Base-by-base conservation (phyloP, 306 rosid genomes). In the Fragaria iinumae region DNA sequence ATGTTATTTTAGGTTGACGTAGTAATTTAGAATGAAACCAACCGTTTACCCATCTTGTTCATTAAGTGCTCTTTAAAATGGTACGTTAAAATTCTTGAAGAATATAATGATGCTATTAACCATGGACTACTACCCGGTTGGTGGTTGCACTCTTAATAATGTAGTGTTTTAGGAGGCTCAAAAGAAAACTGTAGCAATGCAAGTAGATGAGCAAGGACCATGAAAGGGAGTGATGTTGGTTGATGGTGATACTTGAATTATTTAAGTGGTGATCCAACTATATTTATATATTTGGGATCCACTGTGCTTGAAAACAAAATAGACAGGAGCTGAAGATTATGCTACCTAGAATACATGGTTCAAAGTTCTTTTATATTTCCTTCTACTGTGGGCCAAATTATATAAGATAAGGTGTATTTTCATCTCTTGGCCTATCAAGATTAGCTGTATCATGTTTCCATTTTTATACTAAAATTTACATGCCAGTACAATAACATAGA, bases 401-500 rank as follows among this genome's bases (percentile, higher is more conserved):
- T 32, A 32, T 32, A 59, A 11, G 65, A 57, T 23, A 57, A 49
- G n/a, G 2, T 56, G 2, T 63, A 25, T 43, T 10, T 74, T 4
- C 20, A 55, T 64, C 17, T 11, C 1, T 38, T 75, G 82, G 71
- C 69, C 81, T n/a, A 59, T 59, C 36, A 25, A 43, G 36, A 69
- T 72, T 16, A 38, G 34, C 49, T 67, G 72, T 45, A 80, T 73
- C 2, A 80, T 68, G 63, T 57, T 75, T 45, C 47, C 12, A 34
- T 56, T 63, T 34, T n/a, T 34, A 34, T 18, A 14, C 64, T 67
- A 72, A 4, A n/a, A 36, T 56, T 56, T 11, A 18, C 78, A 44
- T 21, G 45, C 12, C 11, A 23, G 25, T 9, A 57, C 67, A 12
- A 16, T 3, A 56, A 3, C 66, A n/a, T 7, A 9, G 16, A 4